Conservation (phyloP, 768 basidiomycete genomes). For the Tubosaeta brunneosetosa region DNA sequence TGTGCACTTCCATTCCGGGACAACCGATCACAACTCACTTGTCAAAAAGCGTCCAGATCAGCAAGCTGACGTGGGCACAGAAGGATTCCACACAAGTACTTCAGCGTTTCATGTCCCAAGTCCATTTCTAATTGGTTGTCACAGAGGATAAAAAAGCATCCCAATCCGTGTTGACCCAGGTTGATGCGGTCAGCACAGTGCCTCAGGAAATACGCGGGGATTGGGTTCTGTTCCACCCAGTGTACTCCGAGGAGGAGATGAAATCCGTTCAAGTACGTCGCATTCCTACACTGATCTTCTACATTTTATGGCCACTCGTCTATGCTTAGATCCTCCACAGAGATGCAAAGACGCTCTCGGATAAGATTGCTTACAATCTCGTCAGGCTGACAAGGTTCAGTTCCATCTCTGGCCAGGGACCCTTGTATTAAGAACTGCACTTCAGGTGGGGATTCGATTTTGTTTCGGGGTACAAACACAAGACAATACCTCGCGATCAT, state of each 20-base stretch:
- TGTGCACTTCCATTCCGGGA: constrained; percentile 24
- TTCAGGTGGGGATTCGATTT: constrained; percentile 71
- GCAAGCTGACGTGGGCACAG: constrained; percentile 25
- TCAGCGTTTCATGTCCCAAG: not conserved
- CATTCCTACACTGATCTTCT: not conserved
- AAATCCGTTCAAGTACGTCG: constrained; percentile 59
- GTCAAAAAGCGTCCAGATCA: constrained; percentile 21
- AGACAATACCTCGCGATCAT: constrained; percentile 52
- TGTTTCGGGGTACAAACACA: constrained; percentile 82
- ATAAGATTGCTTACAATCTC: constrained; percentile 66
- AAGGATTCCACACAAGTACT: constrained; percentile 34
- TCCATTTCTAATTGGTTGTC: not conserved
- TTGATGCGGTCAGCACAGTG: constrained; percentile 48
- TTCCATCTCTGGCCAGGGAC: constrained; percentile 1
- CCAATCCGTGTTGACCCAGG: constrained; percentile 17
- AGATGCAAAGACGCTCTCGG: constrained; percentile 58
- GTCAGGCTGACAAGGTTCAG: constrained; percentile 51
- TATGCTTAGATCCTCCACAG: constrained; percentile 60
- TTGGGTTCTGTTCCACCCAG: constrained; percentile 93
- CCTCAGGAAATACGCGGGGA: constrained; percentile 61
- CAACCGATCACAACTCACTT: constrained; percentile 19
- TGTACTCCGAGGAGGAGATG: constrained; percentile 74
- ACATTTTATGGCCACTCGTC: constrained; percentile 3
- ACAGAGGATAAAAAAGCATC: constrained; percentile 24
- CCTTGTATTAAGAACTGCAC: constrained; percentile 1